Evolutionary conservation across 2,329 filamentous ascomycete genomes (phyloP).

Genomic region (Trichoderma sp.): DNA sequence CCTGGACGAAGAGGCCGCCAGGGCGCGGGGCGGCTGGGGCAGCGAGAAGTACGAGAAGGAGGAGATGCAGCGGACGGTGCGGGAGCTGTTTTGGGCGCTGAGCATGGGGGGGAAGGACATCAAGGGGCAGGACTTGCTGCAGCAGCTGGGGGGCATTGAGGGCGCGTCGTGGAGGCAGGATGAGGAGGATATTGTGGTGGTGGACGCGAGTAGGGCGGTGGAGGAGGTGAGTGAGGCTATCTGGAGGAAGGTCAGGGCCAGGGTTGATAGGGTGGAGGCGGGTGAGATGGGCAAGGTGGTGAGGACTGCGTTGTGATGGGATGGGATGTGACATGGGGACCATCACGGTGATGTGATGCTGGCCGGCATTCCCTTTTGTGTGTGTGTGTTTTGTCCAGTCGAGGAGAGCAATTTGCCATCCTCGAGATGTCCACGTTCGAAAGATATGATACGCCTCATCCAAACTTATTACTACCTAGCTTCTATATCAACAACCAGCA

Average conservation of each 20-base stretch:
- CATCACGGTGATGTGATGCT: background rate
- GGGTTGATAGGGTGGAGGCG: conserved; percentile 49
- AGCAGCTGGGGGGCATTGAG: conserved; percentile 26
- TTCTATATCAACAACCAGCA: background rate
- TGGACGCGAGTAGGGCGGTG: conserved; percentile 53
- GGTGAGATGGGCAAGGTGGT: conserved; percentile 48
- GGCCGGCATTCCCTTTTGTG: background rate
- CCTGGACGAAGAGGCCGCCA: conserved; percentile 70
- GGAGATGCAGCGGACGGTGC: conserved; percentile 77
- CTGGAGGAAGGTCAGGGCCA: conserved; percentile 49
- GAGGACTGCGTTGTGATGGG: conserved; percentile 32
- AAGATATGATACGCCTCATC: background rate
- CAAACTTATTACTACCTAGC: background rate
- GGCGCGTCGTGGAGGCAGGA: conserved; percentile 44
- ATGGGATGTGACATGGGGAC: background rate
- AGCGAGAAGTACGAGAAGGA: conserved; percentile 84
- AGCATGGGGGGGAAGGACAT: conserved; percentile 45
- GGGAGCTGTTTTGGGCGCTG: conserved; percentile 66
- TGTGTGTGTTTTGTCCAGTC: background rate
- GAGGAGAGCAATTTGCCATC: background rate
- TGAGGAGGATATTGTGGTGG: conserved; percentile 53
- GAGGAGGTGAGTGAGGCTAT: conserved; percentile 58
- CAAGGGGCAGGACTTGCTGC: conserved; percentile 28
- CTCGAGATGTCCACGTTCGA: background rate
- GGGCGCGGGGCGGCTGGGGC: conserved; percentile 80